These are phyloP conservation scores for Lentinula raphanica DNA, from an alignment of 768 basidiomycete genomes.

Conservation along the genomic window DNA sequence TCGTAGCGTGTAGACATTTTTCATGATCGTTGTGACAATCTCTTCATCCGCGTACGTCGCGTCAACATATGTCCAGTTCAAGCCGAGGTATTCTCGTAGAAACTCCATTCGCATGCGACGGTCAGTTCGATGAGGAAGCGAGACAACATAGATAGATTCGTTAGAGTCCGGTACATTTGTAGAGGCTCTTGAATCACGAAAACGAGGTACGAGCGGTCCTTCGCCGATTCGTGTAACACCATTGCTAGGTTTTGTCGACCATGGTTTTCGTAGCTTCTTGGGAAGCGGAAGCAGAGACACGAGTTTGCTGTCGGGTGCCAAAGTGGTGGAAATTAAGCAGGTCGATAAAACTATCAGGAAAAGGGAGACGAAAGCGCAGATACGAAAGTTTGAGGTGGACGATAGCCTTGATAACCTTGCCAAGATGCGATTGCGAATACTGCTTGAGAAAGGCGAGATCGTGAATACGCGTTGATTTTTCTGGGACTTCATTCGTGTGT, in stretches of 20 bases:
- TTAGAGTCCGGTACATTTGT: not conserved
- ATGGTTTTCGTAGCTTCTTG: not conserved
- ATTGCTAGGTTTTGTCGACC: not conserved
- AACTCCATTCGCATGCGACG: constrained; percentile 3
- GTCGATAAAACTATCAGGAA: not conserved
- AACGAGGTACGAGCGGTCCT: not conserved
- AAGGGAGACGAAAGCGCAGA: not conserved
- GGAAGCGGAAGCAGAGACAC: not conserved
- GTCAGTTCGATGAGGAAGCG: not conserved
- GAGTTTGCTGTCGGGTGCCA: not conserved
- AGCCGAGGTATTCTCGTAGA: constrained; percentile 1
- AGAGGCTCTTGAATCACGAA: not conserved
- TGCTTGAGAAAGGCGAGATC: not conserved
- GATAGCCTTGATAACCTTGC: not conserved
- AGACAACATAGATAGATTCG: constrained; percentile 5
- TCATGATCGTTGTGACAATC: not conserved
- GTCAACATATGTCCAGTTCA: constrained; percentile 1
- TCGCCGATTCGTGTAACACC: not conserved
- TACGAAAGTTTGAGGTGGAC: not conserved
- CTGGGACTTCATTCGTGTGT: not conserved
- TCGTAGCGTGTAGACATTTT: not conserved
- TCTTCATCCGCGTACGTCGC: not conserved
- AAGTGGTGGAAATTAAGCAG: not conserved
- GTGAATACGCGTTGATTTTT: not conserved
- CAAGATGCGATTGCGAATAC: not conserved